Conservation (phyloP, 352 stramenopile species). For the Pythium angustatum region DNA sequence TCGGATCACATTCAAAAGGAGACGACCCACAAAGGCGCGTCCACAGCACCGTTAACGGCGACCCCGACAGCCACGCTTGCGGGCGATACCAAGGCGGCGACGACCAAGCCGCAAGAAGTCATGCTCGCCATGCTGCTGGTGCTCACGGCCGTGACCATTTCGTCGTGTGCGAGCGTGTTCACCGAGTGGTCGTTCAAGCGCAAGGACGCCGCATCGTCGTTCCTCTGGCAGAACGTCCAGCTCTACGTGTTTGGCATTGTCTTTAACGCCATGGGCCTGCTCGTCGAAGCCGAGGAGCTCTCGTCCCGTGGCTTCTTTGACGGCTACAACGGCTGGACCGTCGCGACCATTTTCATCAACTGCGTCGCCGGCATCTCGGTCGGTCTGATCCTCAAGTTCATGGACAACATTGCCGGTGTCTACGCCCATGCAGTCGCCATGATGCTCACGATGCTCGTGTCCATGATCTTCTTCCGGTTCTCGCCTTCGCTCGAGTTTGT, state of each 20-base stretch:
- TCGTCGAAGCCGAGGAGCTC: slow-evolving; percentile 55
- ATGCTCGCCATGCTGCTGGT: slow-evolving; percentile 64
- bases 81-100: not conserved
- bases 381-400: slow-evolving; percentile 82
- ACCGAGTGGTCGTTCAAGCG: slow-evolving; percentile 87
- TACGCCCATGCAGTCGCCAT: slow-evolving; percentile 86
- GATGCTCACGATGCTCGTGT: slow-evolving; percentile 89
- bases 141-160: slow-evolving; percentile 72
- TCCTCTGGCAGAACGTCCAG: slow-evolving; percentile 84
- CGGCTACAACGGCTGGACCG: slow-evolving; percentile 81
- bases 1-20: slow-evolving; percentile 61
- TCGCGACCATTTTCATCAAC: slow-evolving; percentile 74
- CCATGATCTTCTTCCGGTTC: slow-evolving; percentile 86
- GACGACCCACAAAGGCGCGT: not conserved
- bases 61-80: not conserved
- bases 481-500: slow-evolving; percentile 81
- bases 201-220: slow-evolving; percentile 58
- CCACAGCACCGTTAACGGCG: not conserved
- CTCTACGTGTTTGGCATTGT: slow-evolving; percentile 82
- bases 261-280: slow-evolving; percentile 71
- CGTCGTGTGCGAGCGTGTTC: slow-evolving; percentile 83
- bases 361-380: slow-evolving; percentile 74
- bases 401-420: slow-evolving; percentile 90
- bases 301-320: slow-evolving; percentile 62
- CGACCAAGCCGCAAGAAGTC: slow-evolving; percentile 32